phyloP scores from a whole-genome alignment of 352 stramenopile species.

The Aphanomyces astaci region DNA sequence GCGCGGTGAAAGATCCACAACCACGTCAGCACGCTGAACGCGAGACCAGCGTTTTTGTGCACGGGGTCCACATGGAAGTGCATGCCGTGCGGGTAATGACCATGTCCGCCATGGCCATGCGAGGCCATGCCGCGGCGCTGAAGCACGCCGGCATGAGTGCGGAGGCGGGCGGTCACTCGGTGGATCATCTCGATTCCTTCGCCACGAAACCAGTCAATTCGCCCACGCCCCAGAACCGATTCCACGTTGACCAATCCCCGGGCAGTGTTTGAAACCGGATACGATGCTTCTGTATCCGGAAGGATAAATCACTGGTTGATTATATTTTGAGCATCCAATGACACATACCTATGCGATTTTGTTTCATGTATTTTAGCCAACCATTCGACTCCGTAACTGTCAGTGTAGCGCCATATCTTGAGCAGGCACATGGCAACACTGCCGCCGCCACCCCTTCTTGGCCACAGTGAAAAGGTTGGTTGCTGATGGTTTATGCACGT shows the following conservation, averaged over 20 bases:
- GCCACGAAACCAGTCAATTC: constrained; percentile 22
- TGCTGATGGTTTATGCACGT: neutral
- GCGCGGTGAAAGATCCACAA: constrained; percentile 86
- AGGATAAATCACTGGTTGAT: neutral
- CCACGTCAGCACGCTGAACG: constrained; percentile 86
- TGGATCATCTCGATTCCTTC: constrained; percentile 6
- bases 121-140: constrained; percentile 51
- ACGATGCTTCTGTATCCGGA: neutral
- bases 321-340: neutral
- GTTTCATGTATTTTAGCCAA: neutral
- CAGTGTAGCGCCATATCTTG: neutral
- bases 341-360: neutral
- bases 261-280: neutral
- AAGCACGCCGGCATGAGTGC: constrained; percentile 1
- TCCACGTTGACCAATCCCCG: neutral
- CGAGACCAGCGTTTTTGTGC: constrained; percentile 80
- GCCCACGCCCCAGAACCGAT: neutral
- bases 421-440: neutral
- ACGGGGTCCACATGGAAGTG: constrained; percentile 83
- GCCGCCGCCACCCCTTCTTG: neutral
- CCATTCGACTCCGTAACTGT: neutral
- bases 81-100: constrained; percentile 76
- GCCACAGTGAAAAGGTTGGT: neutral
- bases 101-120: constrained; percentile 36
- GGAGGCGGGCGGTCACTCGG: constrained; percentile 21